phyloP scores from a whole-genome alignment of 441 rosid species.

The Gossypium aridum region DNA sequence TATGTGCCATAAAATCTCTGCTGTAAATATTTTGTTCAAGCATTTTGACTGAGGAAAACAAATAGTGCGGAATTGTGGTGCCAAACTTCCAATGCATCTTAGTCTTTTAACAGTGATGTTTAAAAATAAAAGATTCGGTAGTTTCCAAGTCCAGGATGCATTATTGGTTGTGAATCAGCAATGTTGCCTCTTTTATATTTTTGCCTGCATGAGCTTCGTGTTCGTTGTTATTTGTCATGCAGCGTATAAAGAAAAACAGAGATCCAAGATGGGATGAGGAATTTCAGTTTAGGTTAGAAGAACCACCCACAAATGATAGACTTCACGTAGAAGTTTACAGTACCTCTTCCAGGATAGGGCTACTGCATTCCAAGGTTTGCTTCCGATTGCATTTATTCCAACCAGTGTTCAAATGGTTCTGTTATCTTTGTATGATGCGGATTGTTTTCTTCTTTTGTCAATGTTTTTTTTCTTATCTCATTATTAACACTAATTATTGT shows the following conservation, averaged over 20 bases:
- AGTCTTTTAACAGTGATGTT: not conserved
- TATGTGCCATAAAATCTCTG: conserved; percentile 10
- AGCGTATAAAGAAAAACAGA: conserved; percentile 60
- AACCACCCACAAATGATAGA: conserved; percentile 53
- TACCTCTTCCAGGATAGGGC: conserved; percentile 51
- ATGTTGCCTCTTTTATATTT: not conserved
- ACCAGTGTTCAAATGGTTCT: not conserved
- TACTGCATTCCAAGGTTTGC: conserved; percentile 54
- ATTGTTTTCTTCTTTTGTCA: not conserved
- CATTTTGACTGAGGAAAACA: not conserved
- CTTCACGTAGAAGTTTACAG: conserved; percentile 62
- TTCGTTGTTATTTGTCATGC: not conserved
- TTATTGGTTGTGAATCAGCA: not conserved
- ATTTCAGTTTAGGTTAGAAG: conserved; percentile 50
- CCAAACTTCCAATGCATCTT: not conserved
- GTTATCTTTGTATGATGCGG: not conserved
- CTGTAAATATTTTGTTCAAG: not conserved
- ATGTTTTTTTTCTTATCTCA: not conserved
- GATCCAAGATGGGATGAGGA: conserved; percentile 76
- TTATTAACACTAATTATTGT: not conserved
- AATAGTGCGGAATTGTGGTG: not conserved
- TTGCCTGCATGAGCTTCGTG: not conserved
- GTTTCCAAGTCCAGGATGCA: no score
- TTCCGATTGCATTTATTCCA: conserved; percentile 6
- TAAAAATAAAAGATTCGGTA: no score